phyloP scores from a whole-genome alignment of 2,329 filamentous ascomycete genomes.

The Coniochaeta pulveracea region DNA sequence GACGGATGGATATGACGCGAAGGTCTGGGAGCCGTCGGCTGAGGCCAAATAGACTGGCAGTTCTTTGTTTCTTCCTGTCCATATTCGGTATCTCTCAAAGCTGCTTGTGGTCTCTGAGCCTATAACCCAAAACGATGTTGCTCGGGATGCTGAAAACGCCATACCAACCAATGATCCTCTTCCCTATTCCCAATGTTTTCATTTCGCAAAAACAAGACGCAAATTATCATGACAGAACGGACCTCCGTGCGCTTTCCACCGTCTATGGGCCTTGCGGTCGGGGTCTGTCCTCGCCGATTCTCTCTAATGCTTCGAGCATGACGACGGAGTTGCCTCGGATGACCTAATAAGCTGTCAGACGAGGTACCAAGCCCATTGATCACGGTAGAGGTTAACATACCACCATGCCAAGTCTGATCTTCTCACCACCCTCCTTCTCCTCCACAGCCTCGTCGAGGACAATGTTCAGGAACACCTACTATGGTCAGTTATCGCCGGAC shows the following conservation, averaged over 20 bases:
- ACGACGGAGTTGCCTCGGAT: conserved; percentile 97
- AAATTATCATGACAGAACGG: background rate
- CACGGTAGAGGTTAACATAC: too few relatives aligned
- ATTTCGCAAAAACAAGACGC: background rate
- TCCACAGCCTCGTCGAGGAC: conserved; percentile 95
- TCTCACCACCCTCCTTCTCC: conserved; percentile 85
- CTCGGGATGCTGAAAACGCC: conserved; percentile 4
- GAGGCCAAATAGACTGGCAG: conserved; percentile 1
- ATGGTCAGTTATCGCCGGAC: background rate
- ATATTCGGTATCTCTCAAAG: too few relatives aligned
- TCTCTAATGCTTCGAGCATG: conserved; percentile 79
- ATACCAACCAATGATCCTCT: conserved; percentile 3
- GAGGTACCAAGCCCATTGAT: too few relatives aligned
- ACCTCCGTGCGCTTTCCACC: too few relatives aligned
- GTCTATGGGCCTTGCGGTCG: conserved; percentile 7
- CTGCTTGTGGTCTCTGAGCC: conserved; percentile 1
- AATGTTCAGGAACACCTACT: conserved; percentile 91
- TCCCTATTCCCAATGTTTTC: background rate
- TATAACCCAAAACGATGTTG: background rate
- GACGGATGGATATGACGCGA: conserved; percentile 39
- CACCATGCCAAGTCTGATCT: conserved; percentile 83
- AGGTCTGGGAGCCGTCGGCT: conserved; percentile 23
- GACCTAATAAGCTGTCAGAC: conserved; percentile 52
- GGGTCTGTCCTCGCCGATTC: conserved; percentile 47
- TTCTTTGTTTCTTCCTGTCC: conserved; percentile 6